Evolutionary conservation across 2,329 filamentous ascomycete species (phyloP), one percentile per base, ranked within the genome.

Genomic region (Verticillium tricorpus): DNA sequence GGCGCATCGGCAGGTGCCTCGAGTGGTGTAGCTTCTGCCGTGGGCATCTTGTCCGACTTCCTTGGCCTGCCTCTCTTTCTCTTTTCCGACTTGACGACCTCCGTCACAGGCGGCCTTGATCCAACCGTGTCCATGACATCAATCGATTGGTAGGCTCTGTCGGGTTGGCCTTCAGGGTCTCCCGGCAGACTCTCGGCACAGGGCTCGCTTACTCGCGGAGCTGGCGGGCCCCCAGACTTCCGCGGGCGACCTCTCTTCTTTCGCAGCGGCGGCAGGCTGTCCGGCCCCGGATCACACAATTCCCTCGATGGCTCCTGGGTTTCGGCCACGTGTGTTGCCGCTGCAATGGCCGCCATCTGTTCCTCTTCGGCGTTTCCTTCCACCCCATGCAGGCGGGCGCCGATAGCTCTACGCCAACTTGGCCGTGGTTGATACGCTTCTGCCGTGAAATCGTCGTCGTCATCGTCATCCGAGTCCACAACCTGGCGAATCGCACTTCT

Each of bases 11-110:
- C 40, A n/a, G 40, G 40, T 25, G 8, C 5, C 19, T 50, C 40
- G 40, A 22, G 6, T 19, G 40, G 40, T n/a, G 58, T 62, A 58
- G 62, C 61, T 55, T 55, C 63, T 54, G 57, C 58, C 61, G 22
- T 32, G 11, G 50, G 56, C 14, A 56, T 60, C 52, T 69, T 69
- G 28, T 71, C 71, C 2, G 68, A 64, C 61, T 80, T 81, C 62
- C 72, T 76, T 17, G 79, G 78, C 22, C 79, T 72, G 4, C 80
- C 80, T 58, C 79, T 72, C 62, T 73, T 77, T 67, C 62, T 37
- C 37, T 62, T 61, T 57, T 61, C 64, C 39, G 50, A 57, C 25
- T 45, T 55, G 1, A 25, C 15, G 28, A 19, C 31, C n/a, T 54
- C 32, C 12, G 37, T 22, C 1, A 55, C 45, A 11, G 54, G 25